Base-by-base conservation (phyloP, 345 rosid species). In the Lepidium aucheri region DNA sequence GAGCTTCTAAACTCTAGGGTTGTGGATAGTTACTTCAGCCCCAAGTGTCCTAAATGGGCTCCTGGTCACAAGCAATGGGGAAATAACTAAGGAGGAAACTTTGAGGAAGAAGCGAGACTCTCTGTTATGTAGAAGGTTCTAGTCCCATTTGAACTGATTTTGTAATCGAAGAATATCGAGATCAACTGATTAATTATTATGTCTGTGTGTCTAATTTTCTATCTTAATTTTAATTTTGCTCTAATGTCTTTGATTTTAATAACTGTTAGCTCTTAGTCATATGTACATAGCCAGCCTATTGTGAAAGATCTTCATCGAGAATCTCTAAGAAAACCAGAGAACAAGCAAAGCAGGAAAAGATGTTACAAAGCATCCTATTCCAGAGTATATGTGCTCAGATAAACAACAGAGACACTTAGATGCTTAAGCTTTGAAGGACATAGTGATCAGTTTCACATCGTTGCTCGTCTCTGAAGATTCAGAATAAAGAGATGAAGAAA, bases 11-110 rank as follows among this genome's bases (percentile, higher is more conserved):
- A 80, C 86, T 81, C 96, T 5, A 86, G 88, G 86, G 89, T 76
- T 50, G 73, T 75, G 50, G 74, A 82, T 24, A 65, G 55, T 69
- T 90, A 85, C 76, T 84, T 81, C 68, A 90, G 93, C 73, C 97
- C 97, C 7, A 93, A 93, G 82, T 86, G 94, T 67, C 98, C 98
- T 14, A 93, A 86, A 74, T 93, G 97, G 98, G 74, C 69, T 65
- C 87, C 97, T 52, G 96, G 98, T 2, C 94, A 83, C 80, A 93
- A 82, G 88, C 88, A 87, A 74, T 90, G 96, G 96, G 65, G 70
- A 47, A 63, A 62, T 51, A 75, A 79, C 50, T 74, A 62, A 75
- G 42, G 58, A 60, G 42, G 10, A 52, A 34, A 63, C 40, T 60
- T 45, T 34, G 40, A 67, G 28, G 52, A 46, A 36, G 56, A 52